Conservation (phyloP, 192 early-diverging fungal genomes). For the Paraglomus brasilianum region DNA sequence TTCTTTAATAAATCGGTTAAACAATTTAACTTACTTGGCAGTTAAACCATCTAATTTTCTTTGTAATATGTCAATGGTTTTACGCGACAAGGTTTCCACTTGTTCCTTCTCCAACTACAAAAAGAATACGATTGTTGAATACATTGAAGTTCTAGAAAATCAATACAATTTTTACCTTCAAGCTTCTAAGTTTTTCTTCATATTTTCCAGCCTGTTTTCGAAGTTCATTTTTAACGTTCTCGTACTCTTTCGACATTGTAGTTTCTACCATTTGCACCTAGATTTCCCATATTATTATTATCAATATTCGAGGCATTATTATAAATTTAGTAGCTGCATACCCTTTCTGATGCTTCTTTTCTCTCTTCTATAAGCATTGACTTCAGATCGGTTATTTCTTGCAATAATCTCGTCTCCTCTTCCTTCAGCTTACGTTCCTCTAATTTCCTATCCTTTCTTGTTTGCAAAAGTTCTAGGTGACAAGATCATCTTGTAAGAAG, state of each 20-base stretch:
- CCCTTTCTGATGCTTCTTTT: slow-evolving; percentile 35
- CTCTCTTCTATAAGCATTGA: slow-evolving; percentile 27
- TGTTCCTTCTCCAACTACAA: slow-evolving; percentile 36
- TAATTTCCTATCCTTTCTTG: slow-evolving; percentile 23
- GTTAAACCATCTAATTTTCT: slow-evolving; percentile 22
- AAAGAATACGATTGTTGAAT: background rate
- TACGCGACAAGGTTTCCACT: background rate
- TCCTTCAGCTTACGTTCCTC: slow-evolving; percentile 53
- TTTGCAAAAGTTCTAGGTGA: slow-evolving; percentile 47
- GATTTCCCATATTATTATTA: no score
- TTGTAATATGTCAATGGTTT: background rate
- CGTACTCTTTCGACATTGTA: slow-evolving; percentile 3
- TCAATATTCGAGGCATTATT: no score
- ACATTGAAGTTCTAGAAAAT: background rate
- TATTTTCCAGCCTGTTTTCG: background rate
- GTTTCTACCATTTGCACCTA: background rate
- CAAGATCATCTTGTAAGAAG: background rate
- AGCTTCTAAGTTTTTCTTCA: background rate
- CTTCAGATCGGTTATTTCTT: slow-evolving; percentile 35
- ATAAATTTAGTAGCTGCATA: slow-evolving; percentile 27
- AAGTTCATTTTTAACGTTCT: background rate
- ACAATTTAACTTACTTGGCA: background rate
- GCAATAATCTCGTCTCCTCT: slow-evolving; percentile 43
- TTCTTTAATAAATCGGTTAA: background rate
- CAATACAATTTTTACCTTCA: slow-evolving; percentile 8